Base-by-base conservation (phyloP, 2,329 filamentous ascomycete species). In the Stachybotrys chlorohalonatus region DNA sequence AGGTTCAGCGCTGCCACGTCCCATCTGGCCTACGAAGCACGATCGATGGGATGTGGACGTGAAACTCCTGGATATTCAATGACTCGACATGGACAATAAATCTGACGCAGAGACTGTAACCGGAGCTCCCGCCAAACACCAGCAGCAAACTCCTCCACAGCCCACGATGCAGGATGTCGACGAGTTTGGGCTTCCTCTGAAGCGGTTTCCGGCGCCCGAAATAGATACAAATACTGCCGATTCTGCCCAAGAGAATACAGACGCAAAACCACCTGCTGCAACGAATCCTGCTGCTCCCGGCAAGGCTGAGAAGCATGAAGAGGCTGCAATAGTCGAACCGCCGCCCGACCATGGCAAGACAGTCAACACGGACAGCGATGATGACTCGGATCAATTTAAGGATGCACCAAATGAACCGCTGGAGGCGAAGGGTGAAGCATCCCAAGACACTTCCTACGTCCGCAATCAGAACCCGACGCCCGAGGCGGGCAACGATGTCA, bases 171-270 rank as follows among this genome's bases (percentile, higher is more conserved):
- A 36, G 52, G 82, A 86, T 63, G 71, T 84, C 56, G 86, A 90
- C 67, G 86, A 90, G 60, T 90, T 89, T 66, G 86, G 86, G 52
- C 72, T 90, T 59, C 85, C 85, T 16, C 78, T 86, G 58, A 77
- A 75, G 66, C 80, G 76, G 62, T 77, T 68, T 11, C 31, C 36
- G 7, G 62, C 68, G 62, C 70, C 71, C 31, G 60, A 62, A 47
- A 57, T 54, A 52, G 56, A 61, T 45, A 49, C 55, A 52, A 54
- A 60, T 49, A 53, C 50, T 58, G 32, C 64, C n/a, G 46, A 58
- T 16, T 17, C 56, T 11, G 49, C 53, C 36, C 48, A 59, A 46
- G 57, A 55, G 15, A 58, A 58, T 30, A 46, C 47, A 30, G 31
- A 30, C 39, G 15, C 57, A 3, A 31, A 46, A 24, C 54, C 17